Conservation (phyloP, 768 basidiomycete genomes). For the Amanita muscaria region DNA sequence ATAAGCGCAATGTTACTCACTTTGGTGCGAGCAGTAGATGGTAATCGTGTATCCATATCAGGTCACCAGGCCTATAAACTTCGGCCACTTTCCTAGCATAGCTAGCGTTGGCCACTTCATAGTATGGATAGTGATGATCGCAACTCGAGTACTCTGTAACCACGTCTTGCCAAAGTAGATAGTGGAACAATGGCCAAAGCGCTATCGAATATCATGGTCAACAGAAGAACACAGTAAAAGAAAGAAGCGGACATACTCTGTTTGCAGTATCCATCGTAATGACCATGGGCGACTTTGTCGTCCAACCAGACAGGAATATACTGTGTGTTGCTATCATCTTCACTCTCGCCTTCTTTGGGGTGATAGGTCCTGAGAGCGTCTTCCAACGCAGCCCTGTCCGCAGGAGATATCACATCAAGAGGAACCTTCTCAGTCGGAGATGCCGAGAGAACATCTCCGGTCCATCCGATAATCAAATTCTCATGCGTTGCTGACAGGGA, state of each 20-base stretch:
- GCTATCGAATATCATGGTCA: constrained; percentile 32
- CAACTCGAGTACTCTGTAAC: constrained; percentile 83
- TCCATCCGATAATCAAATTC: constrained; percentile 91
- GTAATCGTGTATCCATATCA: constrained; percentile 94
- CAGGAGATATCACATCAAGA: constrained; percentile 40
- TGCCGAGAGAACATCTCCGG: constrained; percentile 70
- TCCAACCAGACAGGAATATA: constrained; percentile 91
- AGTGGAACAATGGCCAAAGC: constrained; percentile 98
- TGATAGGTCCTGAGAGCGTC: constrained; percentile 53
- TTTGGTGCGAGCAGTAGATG: constrained; percentile 86
- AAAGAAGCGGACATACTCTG: constrained; percentile 54
- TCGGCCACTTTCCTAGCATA: constrained; percentile 71
- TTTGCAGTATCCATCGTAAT: constrained; percentile 98
- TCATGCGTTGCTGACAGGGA: constrained; percentile 78
- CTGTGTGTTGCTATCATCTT: constrained; percentile 46
- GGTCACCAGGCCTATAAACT: constrained; percentile 79
- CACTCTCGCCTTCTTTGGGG: constrained; percentile 47
- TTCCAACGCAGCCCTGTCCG: constrained; percentile 61
- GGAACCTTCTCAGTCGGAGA: constrained; percentile 37
- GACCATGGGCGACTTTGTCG: constrained; percentile 82
- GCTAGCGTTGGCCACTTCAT: constrained; percentile 73
- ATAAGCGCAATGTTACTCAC: constrained; percentile 17
- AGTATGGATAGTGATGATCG: constrained; percentile 74
- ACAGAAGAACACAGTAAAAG: constrained; percentile 1
- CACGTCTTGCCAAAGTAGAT: constrained; percentile 96